phyloP scores from a whole-genome alignment of 345 rosid genomes.

The Aethionema arabicum region DNA sequence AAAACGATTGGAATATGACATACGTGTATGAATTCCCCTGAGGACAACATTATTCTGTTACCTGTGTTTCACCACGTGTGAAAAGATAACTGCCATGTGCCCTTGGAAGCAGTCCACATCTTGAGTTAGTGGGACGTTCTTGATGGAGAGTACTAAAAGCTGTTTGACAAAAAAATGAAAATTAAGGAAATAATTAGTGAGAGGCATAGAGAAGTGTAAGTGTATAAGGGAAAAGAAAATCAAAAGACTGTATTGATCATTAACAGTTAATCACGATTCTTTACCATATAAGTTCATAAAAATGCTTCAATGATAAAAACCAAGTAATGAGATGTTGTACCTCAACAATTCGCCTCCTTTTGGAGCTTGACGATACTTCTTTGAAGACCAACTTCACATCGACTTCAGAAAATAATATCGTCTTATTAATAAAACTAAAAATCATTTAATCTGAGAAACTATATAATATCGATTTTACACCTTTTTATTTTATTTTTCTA shows the following conservation, averaged over 20 bases:
- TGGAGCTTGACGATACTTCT: conserved; percentile 87
- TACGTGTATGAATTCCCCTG: conserved; percentile 6
- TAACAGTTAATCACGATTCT: conserved; percentile 10
- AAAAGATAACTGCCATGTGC: conserved; percentile 98
- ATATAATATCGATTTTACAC: not conserved
- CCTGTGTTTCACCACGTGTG: conserved; percentile 99
- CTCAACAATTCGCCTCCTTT: conserved; percentile 93
- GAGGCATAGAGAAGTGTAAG: no score
- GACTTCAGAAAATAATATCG: conserved; percentile 83
- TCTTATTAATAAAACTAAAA: no score
- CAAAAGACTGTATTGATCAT: no score
- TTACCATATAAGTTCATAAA: conserved; percentile 8
- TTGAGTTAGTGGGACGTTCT: conserved; percentile 85
- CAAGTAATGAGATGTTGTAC: no score
- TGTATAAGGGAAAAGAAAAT: no score
- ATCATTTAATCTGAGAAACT: not conserved
- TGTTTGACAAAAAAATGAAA: no score
- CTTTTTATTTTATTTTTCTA: no score
- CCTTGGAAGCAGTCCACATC: conserved; percentile 92
- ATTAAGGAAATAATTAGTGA: no score
- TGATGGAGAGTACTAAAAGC: conserved; percentile 59
- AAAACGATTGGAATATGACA: conserved; percentile 9
- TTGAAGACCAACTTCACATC: conserved; percentile 98
- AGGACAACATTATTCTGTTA: conserved; percentile 29
- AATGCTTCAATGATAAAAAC: no score